Conservation (phyloP, 78 protist species). For the Dictyostelium firmibasis region DNA sequence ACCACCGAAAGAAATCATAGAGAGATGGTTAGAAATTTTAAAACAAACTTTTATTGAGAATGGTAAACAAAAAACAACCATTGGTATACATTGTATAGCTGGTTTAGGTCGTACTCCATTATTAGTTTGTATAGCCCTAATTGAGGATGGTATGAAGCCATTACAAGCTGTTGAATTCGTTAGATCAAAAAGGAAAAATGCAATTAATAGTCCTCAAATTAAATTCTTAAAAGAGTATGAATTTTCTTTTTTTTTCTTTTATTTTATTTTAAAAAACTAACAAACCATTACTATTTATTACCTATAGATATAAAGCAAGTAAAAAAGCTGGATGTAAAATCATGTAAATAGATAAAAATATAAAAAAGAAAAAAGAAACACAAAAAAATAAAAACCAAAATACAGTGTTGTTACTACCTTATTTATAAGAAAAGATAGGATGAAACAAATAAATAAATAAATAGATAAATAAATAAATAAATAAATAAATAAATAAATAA, state of each 20-base stretch:
- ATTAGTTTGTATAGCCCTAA: constrained; percentile 80
- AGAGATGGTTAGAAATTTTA: background rate
- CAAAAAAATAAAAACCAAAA: background rate
- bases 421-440: constrained; percentile 9
- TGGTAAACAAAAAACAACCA: constrained; percentile 6
- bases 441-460: background rate
- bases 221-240: constrained; percentile 57
- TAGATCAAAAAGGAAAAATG: constrained; percentile 72
- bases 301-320: constrained; percentile 15
- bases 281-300: background rate
- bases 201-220: constrained; percentile 77
- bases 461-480: too few species aligned
- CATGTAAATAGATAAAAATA: background rate
- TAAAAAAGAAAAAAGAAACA: background rate
- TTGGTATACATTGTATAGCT: constrained; percentile 85
- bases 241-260: background rate
- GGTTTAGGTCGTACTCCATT: constrained; percentile 87
- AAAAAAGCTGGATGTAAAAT: background rate
- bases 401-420: background rate
- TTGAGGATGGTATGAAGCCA: constrained; percentile 71
- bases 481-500: too few species aligned
- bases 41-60: background rate
- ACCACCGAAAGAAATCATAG: background rate
- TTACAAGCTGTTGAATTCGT: constrained; percentile 66
- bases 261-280: background rate